Evolutionary conservation across 768 basidiomycete genomes (phyloP).

Genomic region (Obba rivulosa): DNA sequence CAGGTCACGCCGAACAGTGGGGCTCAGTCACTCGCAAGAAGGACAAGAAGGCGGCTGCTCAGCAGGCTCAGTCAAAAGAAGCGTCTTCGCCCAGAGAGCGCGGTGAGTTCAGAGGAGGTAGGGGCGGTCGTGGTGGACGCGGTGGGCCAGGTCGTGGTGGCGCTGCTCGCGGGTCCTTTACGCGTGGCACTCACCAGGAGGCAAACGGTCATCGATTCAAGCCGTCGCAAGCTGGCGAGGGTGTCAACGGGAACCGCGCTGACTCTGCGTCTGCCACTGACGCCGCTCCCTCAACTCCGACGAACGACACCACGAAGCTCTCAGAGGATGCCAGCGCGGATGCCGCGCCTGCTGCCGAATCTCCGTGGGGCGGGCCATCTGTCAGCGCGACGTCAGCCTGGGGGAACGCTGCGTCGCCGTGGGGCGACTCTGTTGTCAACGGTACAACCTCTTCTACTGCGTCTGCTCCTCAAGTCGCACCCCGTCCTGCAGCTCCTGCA

Average conservation of each 20-base stretch:
- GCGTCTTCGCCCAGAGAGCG: constrained; percentile 36
- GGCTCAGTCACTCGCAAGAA: constrained; percentile 82
- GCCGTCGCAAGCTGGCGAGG: constrained; percentile 23
- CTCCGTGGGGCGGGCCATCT: constrained; percentile 7
- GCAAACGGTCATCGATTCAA: constrained; percentile 30
- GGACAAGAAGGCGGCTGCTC: constrained; percentile 61
- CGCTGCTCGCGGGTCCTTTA: constrained; percentile 36
- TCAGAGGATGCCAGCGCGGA: constrained; percentile 1
- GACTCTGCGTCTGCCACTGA: constrained; percentile 18
- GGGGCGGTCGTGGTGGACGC: constrained; percentile 60
- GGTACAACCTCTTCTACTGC: constrained; percentile 22
- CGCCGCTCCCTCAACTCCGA: constrained; percentile 18
- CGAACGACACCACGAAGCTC: constrained; percentile 3
- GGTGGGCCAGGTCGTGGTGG: constrained; percentile 38
- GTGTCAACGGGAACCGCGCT: constrained; percentile 7
- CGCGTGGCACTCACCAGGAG: constrained; percentile 45
- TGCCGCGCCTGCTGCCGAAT: background rate
- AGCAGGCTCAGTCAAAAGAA: constrained; percentile 46
- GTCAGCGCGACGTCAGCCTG: constrained; percentile 25
- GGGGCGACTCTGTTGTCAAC: constrained; percentile 24
- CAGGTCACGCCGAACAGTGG: constrained; percentile 78
- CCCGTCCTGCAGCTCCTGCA: constrained; percentile 13
- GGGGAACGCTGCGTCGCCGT: constrained; percentile 22
- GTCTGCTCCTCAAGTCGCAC: constrained; percentile 26
- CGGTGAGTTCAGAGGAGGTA: constrained; percentile 55